Evolutionary conservation across 2,329 filamentous ascomycete genomes (phyloP), one percentile per base, ranked within the genome.

Genomic region (Verticillium nubilum): DNA sequence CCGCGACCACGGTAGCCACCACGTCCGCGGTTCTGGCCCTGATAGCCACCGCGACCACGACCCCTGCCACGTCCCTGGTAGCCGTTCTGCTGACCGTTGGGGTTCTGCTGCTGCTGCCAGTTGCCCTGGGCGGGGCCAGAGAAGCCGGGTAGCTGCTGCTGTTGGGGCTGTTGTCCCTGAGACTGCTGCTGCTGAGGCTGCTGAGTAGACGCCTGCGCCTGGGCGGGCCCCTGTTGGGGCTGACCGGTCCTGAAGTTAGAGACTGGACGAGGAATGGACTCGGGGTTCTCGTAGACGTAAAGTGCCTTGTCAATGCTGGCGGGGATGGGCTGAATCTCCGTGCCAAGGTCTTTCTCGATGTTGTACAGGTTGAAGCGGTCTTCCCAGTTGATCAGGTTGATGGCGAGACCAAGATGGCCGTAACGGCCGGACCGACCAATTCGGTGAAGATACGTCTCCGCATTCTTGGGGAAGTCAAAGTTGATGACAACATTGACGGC

Each of bases 401-500:
- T 99, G 64, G 96, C 96, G 66, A 99, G 81, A 84, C 95, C 95
- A 70, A 98, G 84, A 77, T 99, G 95, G 66, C 95, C 95, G 73
- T 97, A 99, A 66, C 95, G 91, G 66, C 95, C 95, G 57, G 95
- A 99, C 72, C 95, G 91, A 80, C 95, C 95, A 72, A 99, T 99
- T 67, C 95, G 92, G 78, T 99, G 95, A 60, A 99, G 87, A 72
- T 99, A 99, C 0, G 95, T 99, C 78, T 99, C 95, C 17, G 95
- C 96, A 70, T 99, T 99, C 80, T 99, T 99, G 58, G 95, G 95
- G 74, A 99, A 99, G 71, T 99, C 95, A 70, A 99, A 99, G 80
- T 99, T 99, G 85, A 99, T 99, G 72, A 99, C 95, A 59, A 99
- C 95, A 69, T 99, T 99, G 71, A 99, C 95, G 58, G 95, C 95